Evolutionary conservation across 805 yeast genomes (phyloP).

Genomic region (Hanseniaspora lachancei): DNA sequence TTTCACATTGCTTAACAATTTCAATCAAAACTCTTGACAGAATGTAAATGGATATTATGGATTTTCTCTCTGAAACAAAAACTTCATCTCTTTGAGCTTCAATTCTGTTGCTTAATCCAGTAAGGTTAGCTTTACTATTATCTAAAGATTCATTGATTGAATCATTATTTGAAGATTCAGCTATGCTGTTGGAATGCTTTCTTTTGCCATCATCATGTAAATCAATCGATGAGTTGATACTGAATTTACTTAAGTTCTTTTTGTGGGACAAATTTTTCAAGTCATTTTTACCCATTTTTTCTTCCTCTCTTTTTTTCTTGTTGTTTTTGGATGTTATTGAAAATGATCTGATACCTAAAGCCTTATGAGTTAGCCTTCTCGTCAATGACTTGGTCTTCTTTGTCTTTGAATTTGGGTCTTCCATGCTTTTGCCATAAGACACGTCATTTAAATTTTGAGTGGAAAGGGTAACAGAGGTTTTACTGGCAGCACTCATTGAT

Average conservation of each 20-base stretch:
- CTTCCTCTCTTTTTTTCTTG: not conserved
- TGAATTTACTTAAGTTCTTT: not conserved
- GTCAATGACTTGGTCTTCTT: slow-evolving; percentile 4
- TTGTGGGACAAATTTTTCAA: not conserved
- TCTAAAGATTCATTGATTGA: slow-evolving; percentile 1
- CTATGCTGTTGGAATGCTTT: not conserved
- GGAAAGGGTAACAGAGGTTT: not conserved
- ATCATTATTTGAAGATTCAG: not conserved
- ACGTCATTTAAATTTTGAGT: not conserved
- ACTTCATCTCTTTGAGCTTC: slow-evolving; percentile 48
- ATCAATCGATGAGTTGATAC: not conserved
- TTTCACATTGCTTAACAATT: slow-evolving; percentile 75
- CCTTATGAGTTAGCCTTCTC: slow-evolving; percentile 11
- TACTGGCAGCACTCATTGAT: not conserved
- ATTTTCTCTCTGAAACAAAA: slow-evolving; percentile 74
- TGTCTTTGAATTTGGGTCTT: not conserved
- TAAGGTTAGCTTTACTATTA: slow-evolving; percentile 22
- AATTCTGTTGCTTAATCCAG: slow-evolving; percentile 27
- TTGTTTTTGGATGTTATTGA: slow-evolving; percentile 9
- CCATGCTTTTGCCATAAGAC: not conserved
- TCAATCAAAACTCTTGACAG: slow-evolving; percentile 85
- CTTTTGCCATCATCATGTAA: not conserved
- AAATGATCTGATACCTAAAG: slow-evolving; percentile 11
- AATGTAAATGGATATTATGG: slow-evolving; percentile 73
- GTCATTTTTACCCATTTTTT: not conserved